Percentiles rank a stretch among this genome's conserved stretches.
Conservation (phyloP, 352 stramenopile species). For the Globisporangium mamillatum region DNA sequence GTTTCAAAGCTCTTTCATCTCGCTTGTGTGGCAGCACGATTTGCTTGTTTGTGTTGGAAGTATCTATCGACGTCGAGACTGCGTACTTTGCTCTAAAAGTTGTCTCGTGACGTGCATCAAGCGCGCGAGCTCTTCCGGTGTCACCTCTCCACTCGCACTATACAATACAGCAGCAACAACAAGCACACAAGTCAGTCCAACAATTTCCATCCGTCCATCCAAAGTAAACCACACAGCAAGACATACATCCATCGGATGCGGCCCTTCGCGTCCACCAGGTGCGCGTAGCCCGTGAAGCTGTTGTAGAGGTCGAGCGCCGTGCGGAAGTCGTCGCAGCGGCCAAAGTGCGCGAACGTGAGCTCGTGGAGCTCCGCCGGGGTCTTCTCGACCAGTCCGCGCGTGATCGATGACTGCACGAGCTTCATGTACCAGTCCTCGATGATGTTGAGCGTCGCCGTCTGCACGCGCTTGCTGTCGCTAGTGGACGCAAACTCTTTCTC, state of each 20-base stretch:
- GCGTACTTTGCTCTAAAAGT: constrained; percentile 49
- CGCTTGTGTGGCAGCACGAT: background rate
- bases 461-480: constrained; percentile 28
- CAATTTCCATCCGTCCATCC: background rate
- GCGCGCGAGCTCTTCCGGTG: constrained; percentile 53
- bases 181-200: constrained; percentile 13
- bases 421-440: constrained; percentile 91
- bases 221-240: background rate
- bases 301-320: constrained; percentile 80
- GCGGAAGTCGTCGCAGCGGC: constrained; percentile 78
- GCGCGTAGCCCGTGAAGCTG: constrained; percentile 84
- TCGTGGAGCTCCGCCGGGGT: constrained; percentile 44
- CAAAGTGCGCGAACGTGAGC: constrained; percentile 66
- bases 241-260: constrained; percentile 83
- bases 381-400: constrained; percentile 51
- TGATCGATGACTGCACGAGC: constrained; percentile 69
- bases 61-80: constrained; percentile 30
- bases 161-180: constrained; percentile 9
- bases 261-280: constrained; percentile 77
- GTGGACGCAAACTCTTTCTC: constrained; percentile 33
- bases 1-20: background rate
- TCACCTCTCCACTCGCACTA: constrained; percentile 63
- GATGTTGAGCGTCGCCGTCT: constrained; percentile 76
- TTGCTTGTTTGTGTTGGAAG: background rate
- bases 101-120: constrained; percentile 60